phyloP scores from a whole-genome alignment of 495 filamentous ascomycete genomes.

The Penicillium flavigenum region DNA sequence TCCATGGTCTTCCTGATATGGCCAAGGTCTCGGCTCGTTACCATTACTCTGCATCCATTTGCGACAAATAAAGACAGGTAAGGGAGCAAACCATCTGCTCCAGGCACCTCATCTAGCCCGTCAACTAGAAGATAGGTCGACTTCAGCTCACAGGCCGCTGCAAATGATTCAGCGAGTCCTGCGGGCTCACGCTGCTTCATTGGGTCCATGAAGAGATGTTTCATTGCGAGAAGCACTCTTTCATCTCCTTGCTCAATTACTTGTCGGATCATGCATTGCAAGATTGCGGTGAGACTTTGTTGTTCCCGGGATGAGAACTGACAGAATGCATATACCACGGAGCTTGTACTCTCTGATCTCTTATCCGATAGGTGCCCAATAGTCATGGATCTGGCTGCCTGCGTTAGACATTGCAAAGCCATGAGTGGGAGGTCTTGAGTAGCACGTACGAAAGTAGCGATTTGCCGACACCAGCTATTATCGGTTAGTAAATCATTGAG shows the following conservation, averaged over 20 bases:
- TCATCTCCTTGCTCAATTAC: neutral
- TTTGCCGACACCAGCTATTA: neutral
- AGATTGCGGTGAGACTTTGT: neutral
- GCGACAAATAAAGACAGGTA: neutral
- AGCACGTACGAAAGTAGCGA: neutral
- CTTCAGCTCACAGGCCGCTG: neutral
- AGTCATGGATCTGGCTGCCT: neutral
- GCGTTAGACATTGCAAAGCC: neutral
- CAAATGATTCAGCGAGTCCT: neutral
- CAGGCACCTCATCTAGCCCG: neutral
- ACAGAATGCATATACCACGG: neutral
- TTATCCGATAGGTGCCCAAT: neutral
- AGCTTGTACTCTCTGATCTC: neutral
- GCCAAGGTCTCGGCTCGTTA: neutral
- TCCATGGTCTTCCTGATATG: neutral
- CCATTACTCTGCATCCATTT: neutral
- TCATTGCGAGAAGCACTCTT: neutral
- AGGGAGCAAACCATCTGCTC: neutral
- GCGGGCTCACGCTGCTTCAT: neutral
- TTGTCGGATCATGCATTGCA: neutral
- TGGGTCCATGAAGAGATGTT: neutral
- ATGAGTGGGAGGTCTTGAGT: neutral
- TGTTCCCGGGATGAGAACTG: neutral
- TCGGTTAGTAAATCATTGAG: neutral
- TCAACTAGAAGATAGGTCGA: neutral